Evolutionary conservation across 2,329 filamentous ascomycete genomes (phyloP).

Genomic region (Penicillium rolfsii): DNA sequence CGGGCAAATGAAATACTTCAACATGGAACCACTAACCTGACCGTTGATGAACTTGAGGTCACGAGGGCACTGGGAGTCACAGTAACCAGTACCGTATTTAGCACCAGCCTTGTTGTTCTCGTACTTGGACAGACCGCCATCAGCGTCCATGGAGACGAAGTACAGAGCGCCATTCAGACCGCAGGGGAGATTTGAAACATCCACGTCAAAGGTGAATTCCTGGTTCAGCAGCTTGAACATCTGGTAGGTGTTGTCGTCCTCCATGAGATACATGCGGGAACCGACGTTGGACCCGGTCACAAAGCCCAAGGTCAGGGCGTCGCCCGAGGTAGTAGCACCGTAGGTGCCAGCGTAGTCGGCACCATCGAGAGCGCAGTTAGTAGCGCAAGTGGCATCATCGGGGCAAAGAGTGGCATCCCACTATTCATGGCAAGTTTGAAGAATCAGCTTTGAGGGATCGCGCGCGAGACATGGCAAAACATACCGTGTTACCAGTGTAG

Average conservation of each 20-base stretch:
- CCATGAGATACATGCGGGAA: constrained; percentile 67
- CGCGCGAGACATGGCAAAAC: not conserved
- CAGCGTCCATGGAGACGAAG: constrained; percentile 62
- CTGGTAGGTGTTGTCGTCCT: constrained; percentile 64
- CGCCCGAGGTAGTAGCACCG: constrained; percentile 56
- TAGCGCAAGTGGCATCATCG: constrained; percentile 54
- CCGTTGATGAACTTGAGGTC: constrained; percentile 52
- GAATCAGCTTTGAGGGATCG: not conserved
- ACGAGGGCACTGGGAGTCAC: constrained; percentile 62
- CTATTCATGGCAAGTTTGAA: constrained; percentile 2
- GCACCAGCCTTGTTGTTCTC: constrained; percentile 61
- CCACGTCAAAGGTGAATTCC: constrained; percentile 74
- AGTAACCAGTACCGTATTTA: constrained; percentile 66
- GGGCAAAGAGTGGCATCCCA: constrained; percentile 56
- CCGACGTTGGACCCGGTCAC: constrained; percentile 50
- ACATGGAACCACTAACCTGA: constrained; percentile 30
- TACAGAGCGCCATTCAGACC: constrained; percentile 74
- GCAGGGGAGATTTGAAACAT: constrained; percentile 69
- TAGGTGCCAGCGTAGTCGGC: constrained; percentile 58
- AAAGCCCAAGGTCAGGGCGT: constrained; percentile 54
- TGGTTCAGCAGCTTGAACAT: constrained; percentile 67
- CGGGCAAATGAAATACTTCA: not conserved
- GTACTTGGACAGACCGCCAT: constrained; percentile 61
- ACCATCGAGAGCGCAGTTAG: constrained; percentile 61
- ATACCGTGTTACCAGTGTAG: constrained; percentile 56